phyloP scores from a whole-genome alignment of 345 rosid genomes.

The Euphorbia peplus region DNA sequence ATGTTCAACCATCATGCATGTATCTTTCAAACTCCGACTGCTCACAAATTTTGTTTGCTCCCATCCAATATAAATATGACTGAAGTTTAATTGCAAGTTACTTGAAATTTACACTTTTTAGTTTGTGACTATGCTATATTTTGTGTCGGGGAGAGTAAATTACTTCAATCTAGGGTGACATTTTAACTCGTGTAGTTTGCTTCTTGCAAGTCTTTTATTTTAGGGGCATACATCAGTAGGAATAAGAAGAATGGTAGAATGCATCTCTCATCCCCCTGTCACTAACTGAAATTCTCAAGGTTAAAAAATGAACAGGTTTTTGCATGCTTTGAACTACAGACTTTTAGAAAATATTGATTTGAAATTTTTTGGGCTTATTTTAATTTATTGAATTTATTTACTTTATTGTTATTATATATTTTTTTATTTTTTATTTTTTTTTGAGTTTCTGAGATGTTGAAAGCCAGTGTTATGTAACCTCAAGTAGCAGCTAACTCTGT shows the following conservation, averaged over 20 bases:
- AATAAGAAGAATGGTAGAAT: neutral
- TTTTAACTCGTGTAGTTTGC: neutral
- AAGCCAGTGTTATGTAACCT: conserved; percentile 6
- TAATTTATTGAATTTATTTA: no score
- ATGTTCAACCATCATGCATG: neutral
- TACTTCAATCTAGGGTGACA: neutral
- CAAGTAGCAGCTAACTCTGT: conserved; percentile 18
- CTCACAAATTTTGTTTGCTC: neutral
- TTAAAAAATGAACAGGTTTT: conserved; percentile 1
- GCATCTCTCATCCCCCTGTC: neutral
- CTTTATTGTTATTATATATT: conserved; percentile 1
- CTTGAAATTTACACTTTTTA: neutral
- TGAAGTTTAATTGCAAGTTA: neutral
- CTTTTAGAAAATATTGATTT: neutral
- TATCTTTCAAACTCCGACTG: neutral
- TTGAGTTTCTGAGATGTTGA: neutral
- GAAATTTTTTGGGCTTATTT: neutral
- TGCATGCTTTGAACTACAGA: neutral
- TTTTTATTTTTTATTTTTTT: neutral
- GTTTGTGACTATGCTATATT: neutral
- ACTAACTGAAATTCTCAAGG: neutral
- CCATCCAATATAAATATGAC: neutral
- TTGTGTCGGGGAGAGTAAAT: neutral
- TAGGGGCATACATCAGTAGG: neutral
- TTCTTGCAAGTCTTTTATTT: neutral